Percentiles rank a stretch among this genome's conserved stretches.
phyloP scores from a whole-genome alignment of 2,329 filamentous ascomycete genomes.

The Arthrobotrys entomopaga region DNA sequence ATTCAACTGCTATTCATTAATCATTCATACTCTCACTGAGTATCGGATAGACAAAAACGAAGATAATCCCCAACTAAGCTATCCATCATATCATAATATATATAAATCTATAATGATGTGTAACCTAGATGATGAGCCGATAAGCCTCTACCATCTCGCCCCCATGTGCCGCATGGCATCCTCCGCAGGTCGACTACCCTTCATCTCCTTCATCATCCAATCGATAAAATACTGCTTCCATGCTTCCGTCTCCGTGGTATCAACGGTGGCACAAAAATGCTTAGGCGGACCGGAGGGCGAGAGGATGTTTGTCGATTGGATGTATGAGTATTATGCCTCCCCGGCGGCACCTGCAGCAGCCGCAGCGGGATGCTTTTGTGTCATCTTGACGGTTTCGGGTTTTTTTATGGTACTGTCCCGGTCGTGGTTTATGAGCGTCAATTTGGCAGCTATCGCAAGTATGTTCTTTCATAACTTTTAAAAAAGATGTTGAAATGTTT shows the following conservation, averaged over 20 bases:
- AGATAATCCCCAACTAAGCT: too few species aligned
- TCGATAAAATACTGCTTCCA: not conserved
- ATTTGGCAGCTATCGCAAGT: slow-evolving; percentile 26
- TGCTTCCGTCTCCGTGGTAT: not conserved
- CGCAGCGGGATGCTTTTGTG: slow-evolving; percentile 8
- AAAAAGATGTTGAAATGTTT: not conserved
- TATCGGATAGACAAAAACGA: too few species aligned
- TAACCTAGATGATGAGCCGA: not conserved
- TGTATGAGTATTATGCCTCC: slow-evolving; percentile 18
- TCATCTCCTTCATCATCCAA: not conserved
- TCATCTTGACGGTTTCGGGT: slow-evolving; percentile 21
- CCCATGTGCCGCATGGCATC: not conserved
- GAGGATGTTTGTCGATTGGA: not conserved
- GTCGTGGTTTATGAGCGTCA: slow-evolving; percentile 39
- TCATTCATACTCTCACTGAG: too few species aligned
- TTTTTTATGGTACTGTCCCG: slow-evolving; percentile 12
- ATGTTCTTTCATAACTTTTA: not conserved
- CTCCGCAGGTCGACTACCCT: not conserved
- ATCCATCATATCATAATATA: not conserved
- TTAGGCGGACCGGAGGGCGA: not conserved
- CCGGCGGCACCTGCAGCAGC: slow-evolving; percentile 14
- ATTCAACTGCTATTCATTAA: too few species aligned
- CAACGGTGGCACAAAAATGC: too few species aligned
- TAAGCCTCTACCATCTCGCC: not conserved
- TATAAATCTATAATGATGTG: not conserved